phyloP scores from a whole-genome alignment of 2,329 filamentous ascomycete genomes.

The Seiridium cupressi region DNA sequence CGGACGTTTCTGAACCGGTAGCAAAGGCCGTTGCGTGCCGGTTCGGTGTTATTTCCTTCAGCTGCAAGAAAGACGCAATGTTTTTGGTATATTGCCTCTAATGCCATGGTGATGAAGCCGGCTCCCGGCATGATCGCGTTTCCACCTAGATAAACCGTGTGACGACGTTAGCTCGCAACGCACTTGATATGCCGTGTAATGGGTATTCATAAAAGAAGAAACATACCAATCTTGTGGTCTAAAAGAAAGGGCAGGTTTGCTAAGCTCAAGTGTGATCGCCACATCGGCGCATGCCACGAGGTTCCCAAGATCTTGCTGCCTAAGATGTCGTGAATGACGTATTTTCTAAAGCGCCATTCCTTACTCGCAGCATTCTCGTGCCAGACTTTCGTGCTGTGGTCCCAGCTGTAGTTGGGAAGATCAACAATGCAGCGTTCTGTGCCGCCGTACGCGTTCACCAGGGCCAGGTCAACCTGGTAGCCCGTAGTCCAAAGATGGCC shows the following conservation, averaged over 20 bases:
- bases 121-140: slow-evolving; percentile 39
- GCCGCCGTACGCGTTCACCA: slow-evolving; percentile 16
- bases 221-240: slow-evolving; percentile 38
- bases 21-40: slow-evolving; percentile 7
- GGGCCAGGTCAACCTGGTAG: slow-evolving; percentile 10
- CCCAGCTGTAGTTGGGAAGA: slow-evolving; percentile 24
- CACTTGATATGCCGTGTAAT: too few species aligned
- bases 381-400: slow-evolving; percentile 19
- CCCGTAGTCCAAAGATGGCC: slow-evolving; percentile 19
- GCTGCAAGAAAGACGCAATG: not conserved
- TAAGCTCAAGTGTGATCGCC: slow-evolving; percentile 10
- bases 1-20: slow-evolving; percentile 20
- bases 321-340: slow-evolving; percentile 16
- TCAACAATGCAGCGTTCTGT: slow-evolving; percentile 14
- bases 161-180: too few species aligned
- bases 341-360: slow-evolving; percentile 17
- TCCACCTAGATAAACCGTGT: slow-evolving; percentile 17
- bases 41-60: not conserved
- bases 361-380: slow-evolving; percentile 17
- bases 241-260: slow-evolving; percentile 35
- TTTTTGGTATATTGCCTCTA: slow-evolving; percentile 28
- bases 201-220: too few species aligned
- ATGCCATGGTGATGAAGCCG: slow-evolving; percentile 31
- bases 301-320: slow-evolving; percentile 16
- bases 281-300: slow-evolving; percentile 14